A percentile compares a stretch with the other conserved stretches of the same genome.
phyloP scores from a whole-genome alignment of 768 basidiomycete species.

The Multifurca ochricompacta region DNA sequence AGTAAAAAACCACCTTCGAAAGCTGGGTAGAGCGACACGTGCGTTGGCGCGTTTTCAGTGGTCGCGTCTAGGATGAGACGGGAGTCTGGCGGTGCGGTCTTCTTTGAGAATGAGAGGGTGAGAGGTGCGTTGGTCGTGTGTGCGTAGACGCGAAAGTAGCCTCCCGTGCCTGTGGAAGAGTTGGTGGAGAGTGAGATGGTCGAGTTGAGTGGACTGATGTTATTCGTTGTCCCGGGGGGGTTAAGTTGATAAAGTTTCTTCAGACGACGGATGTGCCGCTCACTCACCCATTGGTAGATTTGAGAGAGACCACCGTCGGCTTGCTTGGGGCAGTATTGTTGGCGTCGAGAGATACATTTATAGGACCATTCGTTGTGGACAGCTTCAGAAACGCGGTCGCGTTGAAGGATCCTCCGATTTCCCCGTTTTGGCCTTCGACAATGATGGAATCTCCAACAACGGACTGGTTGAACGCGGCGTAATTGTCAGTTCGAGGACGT shows the following conservation, averaged over 20 bases:
- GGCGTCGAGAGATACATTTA: not conserved
- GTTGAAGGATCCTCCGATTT: constrained; percentile 2
- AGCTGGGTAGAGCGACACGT: not conserved
- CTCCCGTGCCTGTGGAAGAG: not conserved
- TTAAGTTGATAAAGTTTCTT: not conserved
- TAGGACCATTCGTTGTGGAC: not conserved
- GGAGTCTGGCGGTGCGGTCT: not conserved
- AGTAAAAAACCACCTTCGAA: constrained; percentile 7
- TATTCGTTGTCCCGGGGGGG: not conserved
- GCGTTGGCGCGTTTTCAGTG: not conserved
- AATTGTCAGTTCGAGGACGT: no score
- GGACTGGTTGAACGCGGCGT: constrained; percentile 1
- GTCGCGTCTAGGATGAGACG: not conserved
- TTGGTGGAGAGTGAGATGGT: not conserved
- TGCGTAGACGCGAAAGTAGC: not conserved
- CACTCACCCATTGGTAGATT: constrained; percentile 1
- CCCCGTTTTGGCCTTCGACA: not conserved
- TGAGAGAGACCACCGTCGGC: not conserved
- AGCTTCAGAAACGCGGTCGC: not conserved
- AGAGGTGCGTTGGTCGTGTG: constrained; percentile 4
- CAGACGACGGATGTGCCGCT: no score
- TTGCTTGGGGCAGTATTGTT: not conserved
- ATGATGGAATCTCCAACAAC: not conserved
- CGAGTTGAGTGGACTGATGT: not conserved
- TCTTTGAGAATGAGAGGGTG: not conserved